phyloP scores from a whole-genome alignment of 2,329 filamentous ascomycete genomes.

The Diaporthe sp. region DNA sequence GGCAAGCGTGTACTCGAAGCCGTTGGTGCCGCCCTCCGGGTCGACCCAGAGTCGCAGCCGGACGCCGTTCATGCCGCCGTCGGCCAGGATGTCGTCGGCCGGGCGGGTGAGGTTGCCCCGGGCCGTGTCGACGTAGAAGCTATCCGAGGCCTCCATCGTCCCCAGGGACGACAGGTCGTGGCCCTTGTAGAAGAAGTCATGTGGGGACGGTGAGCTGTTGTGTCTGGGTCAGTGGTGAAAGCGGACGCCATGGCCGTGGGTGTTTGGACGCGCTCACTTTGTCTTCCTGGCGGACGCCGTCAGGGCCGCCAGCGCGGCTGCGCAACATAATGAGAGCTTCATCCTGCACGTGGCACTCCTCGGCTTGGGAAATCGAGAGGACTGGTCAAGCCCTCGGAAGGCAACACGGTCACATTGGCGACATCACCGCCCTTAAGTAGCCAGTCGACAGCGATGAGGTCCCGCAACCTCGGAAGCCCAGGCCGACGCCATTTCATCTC shows the following conservation, averaged over 20 bases:
- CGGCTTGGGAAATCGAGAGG: background rate
- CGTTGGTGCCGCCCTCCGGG: slow-evolving; percentile 73
- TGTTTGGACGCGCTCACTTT: background rate
- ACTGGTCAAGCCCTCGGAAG: background rate
- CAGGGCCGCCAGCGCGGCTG: slow-evolving; percentile 21
- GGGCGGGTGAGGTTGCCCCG: slow-evolving; percentile 25
- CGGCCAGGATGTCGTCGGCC: slow-evolving; percentile 33
- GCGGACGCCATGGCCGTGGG: background rate
- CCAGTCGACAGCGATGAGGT: background rate
- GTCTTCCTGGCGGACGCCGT: slow-evolving; percentile 10
- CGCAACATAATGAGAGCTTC: slow-evolving; percentile 6
- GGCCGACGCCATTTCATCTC: background rate
- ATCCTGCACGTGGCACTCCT: background rate
- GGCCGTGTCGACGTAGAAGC: slow-evolving; percentile 31
- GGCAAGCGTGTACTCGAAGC: slow-evolving; percentile 77
- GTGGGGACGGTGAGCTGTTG: background rate
- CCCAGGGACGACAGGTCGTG: slow-evolving; percentile 33
- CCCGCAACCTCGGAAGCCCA: slow-evolving; percentile 1
- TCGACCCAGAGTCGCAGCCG: slow-evolving; percentile 72
- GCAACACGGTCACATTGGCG: background rate
- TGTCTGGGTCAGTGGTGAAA: background rate
- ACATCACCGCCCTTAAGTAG: background rate
- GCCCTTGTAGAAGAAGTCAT: slow-evolving; percentile 31
- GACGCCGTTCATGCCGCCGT: slow-evolving; percentile 35
- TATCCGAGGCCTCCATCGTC: slow-evolving; percentile 27